Percentiles rank a stretch among this genome's conserved stretches.
phyloP scores from a whole-genome alignment of 768 basidiomycete species.

The Paxillus rubicundulus region DNA sequence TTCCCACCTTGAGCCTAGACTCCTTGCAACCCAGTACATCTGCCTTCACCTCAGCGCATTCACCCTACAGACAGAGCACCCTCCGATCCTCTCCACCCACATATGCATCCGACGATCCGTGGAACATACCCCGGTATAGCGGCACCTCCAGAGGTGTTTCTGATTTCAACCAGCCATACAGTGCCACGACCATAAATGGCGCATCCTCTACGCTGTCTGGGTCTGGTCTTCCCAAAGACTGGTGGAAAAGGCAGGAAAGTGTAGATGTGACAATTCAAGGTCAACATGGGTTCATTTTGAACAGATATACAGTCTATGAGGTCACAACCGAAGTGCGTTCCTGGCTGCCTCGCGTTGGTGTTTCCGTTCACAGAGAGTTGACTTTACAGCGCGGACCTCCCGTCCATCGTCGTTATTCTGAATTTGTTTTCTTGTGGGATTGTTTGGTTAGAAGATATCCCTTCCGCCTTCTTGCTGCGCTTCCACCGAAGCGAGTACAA shows the following conservation, averaged over 20 bases:
- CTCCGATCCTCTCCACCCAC: conserved; percentile 46
- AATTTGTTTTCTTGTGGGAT: conserved; percentile 91
- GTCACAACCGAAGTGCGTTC: conserved; percentile 71
- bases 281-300: conserved; percentile 90
- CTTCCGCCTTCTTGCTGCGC: conserved; percentile 80
- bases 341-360: conserved; percentile 1
- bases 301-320: conserved; percentile 83
- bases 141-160: conserved; percentile 31
- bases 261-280: conserved; percentile 73
- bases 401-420: conserved; percentile 86
- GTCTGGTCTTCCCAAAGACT: conserved; percentile 70
- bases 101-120: conserved; percentile 68
- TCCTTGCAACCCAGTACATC: conserved; percentile 54
- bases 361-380: conserved; percentile 9
- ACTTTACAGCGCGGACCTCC: conserved; percentile 54
- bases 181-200: conserved; percentile 36
- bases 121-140: conserved; percentile 43
- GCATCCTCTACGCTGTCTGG: conserved; percentile 61
- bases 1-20: conserved; percentile 65
- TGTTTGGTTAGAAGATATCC: conserved; percentile 85
- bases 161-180: conserved; percentile 24
- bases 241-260: conserved; percentile 84
- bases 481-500: conserved; percentile 92
- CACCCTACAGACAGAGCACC: conserved; percentile 45
- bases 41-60: conserved; percentile 41